Evolutionary conservation across 768 basidiomycete species (phyloP).

Genomic region (Hericium coralloides): DNA sequence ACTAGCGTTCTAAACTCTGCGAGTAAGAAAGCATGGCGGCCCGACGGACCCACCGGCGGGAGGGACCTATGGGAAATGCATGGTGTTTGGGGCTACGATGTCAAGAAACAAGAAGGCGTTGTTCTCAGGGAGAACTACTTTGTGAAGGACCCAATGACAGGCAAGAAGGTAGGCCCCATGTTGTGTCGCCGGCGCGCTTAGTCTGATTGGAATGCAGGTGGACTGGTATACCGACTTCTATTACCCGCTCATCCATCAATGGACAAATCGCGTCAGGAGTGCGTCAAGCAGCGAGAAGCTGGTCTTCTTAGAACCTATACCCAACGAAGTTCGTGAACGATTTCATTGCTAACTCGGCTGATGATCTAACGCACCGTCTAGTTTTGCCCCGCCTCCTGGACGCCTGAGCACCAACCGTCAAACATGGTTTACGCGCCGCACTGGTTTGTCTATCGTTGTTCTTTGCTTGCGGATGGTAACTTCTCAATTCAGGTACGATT

Average conservation of each 20-base stretch:
- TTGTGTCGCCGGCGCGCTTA: neutral
- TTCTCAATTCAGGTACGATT: conserved; percentile 64
- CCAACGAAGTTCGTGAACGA: conserved; percentile 68
- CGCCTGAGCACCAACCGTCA: conserved; percentile 45
- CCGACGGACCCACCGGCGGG: conserved; percentile 63
- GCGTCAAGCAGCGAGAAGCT: conserved; percentile 45
- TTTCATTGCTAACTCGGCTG: neutral
- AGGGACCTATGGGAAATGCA: conserved; percentile 86
- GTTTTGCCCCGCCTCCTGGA: conserved; percentile 80
- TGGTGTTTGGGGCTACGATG: conserved; percentile 89
- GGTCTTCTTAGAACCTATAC: conserved; percentile 78
- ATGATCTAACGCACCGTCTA: conserved; percentile 19
- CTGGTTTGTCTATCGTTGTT: conserved; percentile 38
- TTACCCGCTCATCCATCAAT: conserved; percentile 63
- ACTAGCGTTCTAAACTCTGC: conserved; percentile 50
- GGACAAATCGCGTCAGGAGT: conserved; percentile 51
- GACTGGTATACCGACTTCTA: conserved; percentile 87
- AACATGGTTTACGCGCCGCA: conserved; percentile 71
- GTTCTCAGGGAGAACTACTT: conserved; percentile 86
- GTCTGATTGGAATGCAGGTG: conserved; percentile 33
- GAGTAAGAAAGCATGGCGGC: conserved; percentile 57
- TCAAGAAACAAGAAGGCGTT: conserved; percentile 52
- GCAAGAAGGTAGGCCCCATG: conserved; percentile 40
- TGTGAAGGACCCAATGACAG: conserved; percentile 52
- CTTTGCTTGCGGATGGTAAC: conserved; percentile 6